Evolutionary conservation across 352 stramenopile genomes (phyloP).

Genomic region (Globisporangium solare): DNA sequence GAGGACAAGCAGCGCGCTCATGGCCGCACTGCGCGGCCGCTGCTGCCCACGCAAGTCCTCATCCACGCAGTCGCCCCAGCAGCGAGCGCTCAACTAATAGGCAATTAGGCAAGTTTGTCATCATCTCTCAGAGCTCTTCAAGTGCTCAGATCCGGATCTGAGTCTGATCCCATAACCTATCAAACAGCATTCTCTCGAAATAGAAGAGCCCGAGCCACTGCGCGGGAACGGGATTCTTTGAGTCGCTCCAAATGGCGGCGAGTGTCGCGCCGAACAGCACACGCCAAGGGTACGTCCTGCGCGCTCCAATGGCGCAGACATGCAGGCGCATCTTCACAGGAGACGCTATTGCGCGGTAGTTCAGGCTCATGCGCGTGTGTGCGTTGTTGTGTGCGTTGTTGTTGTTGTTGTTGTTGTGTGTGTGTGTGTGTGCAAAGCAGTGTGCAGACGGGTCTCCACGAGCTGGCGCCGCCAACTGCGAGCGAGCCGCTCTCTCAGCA

Average conservation of each 20-base stretch:
- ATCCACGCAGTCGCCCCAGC: conserved; percentile 1
- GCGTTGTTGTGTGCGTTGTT: neutral
- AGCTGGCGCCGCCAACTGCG: neutral
- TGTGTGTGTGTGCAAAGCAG: neutral
- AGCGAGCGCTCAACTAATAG: too few relatives aligned
- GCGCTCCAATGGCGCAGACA: neutral
- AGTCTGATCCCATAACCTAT: neutral
- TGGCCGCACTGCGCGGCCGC: neutral
- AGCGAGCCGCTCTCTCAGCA: neutral
- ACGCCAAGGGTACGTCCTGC: conserved; percentile 13
- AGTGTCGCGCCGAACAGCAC: conserved; percentile 21
- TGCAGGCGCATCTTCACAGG: neutral
- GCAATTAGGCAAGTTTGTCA: too few relatives aligned
- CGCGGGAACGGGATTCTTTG: neutral
- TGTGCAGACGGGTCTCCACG: neutral
- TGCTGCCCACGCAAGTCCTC: conserved; percentile 3
- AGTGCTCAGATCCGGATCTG: neutral
- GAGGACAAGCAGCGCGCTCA: neutral
- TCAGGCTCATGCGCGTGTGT: neutral
- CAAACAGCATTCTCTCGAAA: neutral
- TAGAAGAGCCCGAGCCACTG: neutral
- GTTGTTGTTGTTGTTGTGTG: neutral
- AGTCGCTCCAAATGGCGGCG: conserved; percentile 20
- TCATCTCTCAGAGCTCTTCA: neutral
- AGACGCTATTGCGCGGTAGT: conserved; percentile 5